Conservation (phyloP, 2,329 filamentous ascomycete genomes). For the Curvularia lunata region DNA sequence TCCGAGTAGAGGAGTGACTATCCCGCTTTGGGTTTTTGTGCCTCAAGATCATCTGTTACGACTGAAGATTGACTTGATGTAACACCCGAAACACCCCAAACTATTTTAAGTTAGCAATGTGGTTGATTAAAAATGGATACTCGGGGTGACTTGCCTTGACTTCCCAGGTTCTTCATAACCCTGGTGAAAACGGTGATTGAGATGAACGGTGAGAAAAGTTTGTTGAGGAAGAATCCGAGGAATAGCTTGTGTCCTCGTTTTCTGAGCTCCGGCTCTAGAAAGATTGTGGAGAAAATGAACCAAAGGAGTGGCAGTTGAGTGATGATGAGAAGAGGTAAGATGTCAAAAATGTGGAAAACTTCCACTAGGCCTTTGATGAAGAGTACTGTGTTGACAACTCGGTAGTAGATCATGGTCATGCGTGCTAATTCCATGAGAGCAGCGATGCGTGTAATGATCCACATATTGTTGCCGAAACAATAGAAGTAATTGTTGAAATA, state of each 20-base stretch:
- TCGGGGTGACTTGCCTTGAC: slow-evolving; percentile 3
- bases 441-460: slow-evolving; percentile 5
- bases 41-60: slow-evolving; percentile 1
- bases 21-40: slow-evolving; percentile 2
- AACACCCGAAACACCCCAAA: slow-evolving; percentile 4
- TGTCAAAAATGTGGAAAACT: background rate
- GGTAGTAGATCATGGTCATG: slow-evolving; percentile 4
- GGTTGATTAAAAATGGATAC: background rate
- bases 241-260: slow-evolving; percentile 2
- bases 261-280: slow-evolving; percentile 3
- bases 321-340: slow-evolving; percentile 3
- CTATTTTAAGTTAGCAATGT: slow-evolving; percentile 1
- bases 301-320: slow-evolving; percentile 3
- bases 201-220: slow-evolving; percentile 2
- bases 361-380: slow-evolving; percentile 3
- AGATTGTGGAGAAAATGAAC: slow-evolving; percentile 4
- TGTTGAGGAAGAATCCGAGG: slow-evolving; percentile 3
- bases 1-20: background rate
- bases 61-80: background rate
- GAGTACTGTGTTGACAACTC: slow-evolving; percentile 3
- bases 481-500: slow-evolving; percentile 9
- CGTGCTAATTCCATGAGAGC: slow-evolving; percentile 2
- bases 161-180: slow-evolving; percentile 3
- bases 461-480: slow-evolving; percentile 3
- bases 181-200: slow-evolving; percentile 4